Evolutionary conservation across 176 grass and related monocot genomes (phyloP), one percentile per base, ranked within the genome.

Genomic region (Avena atlantica): DNA sequence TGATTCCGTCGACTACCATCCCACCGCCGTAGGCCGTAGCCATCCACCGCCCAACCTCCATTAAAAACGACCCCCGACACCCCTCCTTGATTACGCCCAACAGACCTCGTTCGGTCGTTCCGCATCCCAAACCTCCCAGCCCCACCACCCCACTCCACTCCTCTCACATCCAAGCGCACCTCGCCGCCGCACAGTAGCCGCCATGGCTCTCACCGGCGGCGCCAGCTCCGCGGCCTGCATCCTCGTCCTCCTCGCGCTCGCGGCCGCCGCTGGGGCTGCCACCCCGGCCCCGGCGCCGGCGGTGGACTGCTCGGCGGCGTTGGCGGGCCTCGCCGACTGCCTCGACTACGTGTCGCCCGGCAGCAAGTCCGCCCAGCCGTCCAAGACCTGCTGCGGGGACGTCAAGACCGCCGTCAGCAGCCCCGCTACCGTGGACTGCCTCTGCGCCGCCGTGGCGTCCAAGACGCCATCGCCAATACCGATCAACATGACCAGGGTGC

Each of bases 331-430:
- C 16, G 2, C 0, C 19, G 85, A 80, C 85, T 87, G 89, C 89
- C 47, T 91, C 17, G 76, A 49, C 20, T 91, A 84, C 75, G 89
- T 91, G 12, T 1, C 10, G 3, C 81, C 67, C 24, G 58, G 49
- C 36, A 80, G 1, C 67, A 8, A 60, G 36, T 10, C 3, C 4
- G 52, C 3, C 20, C 4, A 8, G 0, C 89, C 89, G 15, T 4
- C 24, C 67, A 84, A 79, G 76, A 0, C 34, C 17, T 91, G 89
- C 85, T 91, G 89, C 68, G 15, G 15, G 37, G 85, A 91, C 76
- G 85, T 87, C 25, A 91, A 87, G 89, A 55, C 75, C 85, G 68
- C 81, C 58, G 37, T 87, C 31, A 27, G 15, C 58, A 40, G 12
- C 75, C 69, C 68, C 58, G 25, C 8, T 58, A 29, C 19, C 68